phyloP scores from a whole-genome alignment of 495 filamentous ascomycete genomes.

The Neurospora discreta region DNA sequence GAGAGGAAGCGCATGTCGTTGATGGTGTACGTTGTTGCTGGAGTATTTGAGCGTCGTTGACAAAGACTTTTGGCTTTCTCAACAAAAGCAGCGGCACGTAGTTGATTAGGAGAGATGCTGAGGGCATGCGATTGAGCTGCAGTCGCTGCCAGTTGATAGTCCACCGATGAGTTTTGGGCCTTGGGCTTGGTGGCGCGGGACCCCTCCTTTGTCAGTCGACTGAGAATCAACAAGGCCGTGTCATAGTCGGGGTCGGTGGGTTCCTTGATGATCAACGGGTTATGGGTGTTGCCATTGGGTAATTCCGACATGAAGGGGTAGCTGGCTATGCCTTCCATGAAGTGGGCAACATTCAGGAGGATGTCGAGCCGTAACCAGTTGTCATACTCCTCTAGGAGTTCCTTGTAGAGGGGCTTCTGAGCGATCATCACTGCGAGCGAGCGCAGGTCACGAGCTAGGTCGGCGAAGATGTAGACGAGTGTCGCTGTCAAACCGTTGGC shows the following conservation, averaged over 20 bases:
- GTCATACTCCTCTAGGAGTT: conserved; percentile 6
- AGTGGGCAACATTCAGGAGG: conserved; percentile 7
- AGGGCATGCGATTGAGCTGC: neutral
- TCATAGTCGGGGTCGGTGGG: conserved; percentile 3
- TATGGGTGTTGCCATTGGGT: neutral
- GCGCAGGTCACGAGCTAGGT: conserved; percentile 6
- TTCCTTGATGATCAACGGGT: neutral
- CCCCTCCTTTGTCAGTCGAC: neutral
- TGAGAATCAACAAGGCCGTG: neutral
- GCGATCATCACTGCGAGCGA: neutral
- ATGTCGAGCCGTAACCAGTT: conserved; percentile 7
- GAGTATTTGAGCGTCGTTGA: neutral
- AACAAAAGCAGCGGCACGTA: neutral
- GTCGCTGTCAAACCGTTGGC: neutral
- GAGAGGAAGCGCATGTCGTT: conserved; percentile 4
- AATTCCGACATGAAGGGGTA: conserved; percentile 10
- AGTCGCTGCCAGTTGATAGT: neutral
- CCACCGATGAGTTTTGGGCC: neutral
- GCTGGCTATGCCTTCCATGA: conserved; percentile 9
- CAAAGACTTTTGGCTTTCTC: neutral
- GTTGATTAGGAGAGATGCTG: neutral
- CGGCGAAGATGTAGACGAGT: conserved; percentile 5
- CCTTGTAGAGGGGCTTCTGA: conserved; percentile 5
- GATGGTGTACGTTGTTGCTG: conserved; percentile 6
- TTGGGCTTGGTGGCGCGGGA: neutral